Evolutionary conservation across 805 yeast species (phyloP).

Genomic region (Saccharomyces mikatae): DNA sequence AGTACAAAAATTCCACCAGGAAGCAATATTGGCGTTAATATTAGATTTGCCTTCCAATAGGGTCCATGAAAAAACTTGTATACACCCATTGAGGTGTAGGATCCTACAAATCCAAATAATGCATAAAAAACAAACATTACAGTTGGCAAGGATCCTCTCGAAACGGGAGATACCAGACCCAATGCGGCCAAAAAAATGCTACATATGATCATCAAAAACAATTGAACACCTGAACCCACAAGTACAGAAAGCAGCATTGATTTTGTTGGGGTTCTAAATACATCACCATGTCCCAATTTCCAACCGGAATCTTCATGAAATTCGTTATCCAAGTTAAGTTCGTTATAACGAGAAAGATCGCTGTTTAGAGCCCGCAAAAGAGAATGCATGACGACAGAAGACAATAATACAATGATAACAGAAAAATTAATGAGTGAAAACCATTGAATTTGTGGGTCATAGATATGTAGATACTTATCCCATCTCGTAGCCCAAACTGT

Average conservation of each 20-base stretch:
- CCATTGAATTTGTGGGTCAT: slow-evolving; percentile 94
- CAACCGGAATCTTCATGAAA: slow-evolving; percentile 92
- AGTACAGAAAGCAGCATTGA: slow-evolving; percentile 68
- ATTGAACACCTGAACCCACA: slow-evolving; percentile 82
- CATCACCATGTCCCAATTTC: slow-evolving; percentile 94
- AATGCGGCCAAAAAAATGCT: slow-evolving; percentile 77
- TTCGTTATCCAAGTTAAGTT: slow-evolving; percentile 77
- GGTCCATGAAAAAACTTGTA: slow-evolving; percentile 90
- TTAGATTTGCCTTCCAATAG: slow-evolving; percentile 79
- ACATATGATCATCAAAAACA: slow-evolving; percentile 64
- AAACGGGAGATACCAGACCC: slow-evolving; percentile 87
- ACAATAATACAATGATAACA: slow-evolving; percentile 66
- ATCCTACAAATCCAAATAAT: slow-evolving; percentile 71
- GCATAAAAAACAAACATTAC: slow-evolving; percentile 82
- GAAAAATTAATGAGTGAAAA: slow-evolving; percentile 84
- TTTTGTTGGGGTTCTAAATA: slow-evolving; percentile 73
- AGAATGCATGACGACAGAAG: slow-evolving; percentile 70
- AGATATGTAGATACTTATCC: slow-evolving; percentile 91
- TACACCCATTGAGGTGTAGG: slow-evolving; percentile 76
- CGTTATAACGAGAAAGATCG: slow-evolving; percentile 85
- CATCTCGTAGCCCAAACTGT: slow-evolving; percentile 97
- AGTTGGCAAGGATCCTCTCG: slow-evolving; percentile 88
- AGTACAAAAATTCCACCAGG: slow-evolving; percentile 65
- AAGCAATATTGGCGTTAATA: slow-evolving; percentile 72
- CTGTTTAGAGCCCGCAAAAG: slow-evolving; percentile 70